Conservation (phyloP, 495 filamentous ascomycete genomes). For the Copromyces sp. region DNA sequence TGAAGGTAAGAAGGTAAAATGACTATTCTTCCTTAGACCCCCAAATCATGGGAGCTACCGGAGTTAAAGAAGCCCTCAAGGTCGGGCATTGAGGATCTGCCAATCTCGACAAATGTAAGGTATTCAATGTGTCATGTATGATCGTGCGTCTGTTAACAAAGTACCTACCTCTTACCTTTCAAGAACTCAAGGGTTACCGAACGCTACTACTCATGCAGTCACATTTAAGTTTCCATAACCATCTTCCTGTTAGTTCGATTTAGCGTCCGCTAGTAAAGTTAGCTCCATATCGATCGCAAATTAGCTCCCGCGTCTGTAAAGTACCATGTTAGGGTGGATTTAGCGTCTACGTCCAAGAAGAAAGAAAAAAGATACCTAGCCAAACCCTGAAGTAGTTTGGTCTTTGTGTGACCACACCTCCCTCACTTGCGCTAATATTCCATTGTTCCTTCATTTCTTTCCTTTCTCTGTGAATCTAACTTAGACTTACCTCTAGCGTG, state of each 20-base stretch:
- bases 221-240: background rate
- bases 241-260: background rate
- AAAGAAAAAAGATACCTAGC: background rate
- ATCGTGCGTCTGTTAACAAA: background rate
- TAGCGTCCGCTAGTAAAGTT: background rate
- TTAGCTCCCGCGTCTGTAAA: conserved; percentile 2
- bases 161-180: background rate
- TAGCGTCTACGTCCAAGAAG: background rate
- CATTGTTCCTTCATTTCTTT: background rate
- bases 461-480: background rate
- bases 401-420: conserved; percentile 11
- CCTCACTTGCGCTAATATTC: background rate
- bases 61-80: background rate
- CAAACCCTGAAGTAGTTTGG: background rate
- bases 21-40: background rate
- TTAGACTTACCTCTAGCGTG: background rate
- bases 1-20: background rate
- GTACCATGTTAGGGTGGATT: background rate
- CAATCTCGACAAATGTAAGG: background rate
- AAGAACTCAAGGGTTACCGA: background rate
- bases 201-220: background rate
- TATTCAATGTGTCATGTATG: background rate
- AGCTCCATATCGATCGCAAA: background rate
- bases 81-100: background rate
- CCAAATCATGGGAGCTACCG: background rate